Evolutionary conservation across 768 basidiomycete species (phyloP), one percentile per base, ranked within the genome.

Genomic region (Russula sp.): DNA sequence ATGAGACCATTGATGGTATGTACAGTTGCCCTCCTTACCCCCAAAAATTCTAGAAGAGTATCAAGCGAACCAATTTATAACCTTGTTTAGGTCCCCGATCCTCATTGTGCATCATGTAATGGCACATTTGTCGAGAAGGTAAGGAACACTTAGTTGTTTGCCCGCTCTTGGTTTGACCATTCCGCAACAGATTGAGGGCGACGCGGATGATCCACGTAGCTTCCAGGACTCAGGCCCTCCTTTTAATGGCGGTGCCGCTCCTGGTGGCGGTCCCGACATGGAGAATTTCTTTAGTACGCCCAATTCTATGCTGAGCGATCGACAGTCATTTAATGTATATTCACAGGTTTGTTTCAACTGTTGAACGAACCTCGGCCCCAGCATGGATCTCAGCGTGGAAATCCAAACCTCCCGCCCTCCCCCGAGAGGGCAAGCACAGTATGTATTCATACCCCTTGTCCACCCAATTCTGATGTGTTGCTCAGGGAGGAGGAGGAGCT

Each of bases 51-150:
- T 64, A 30, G 61, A 69, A 66, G 66, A 54, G 55, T 67, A 30
- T 32, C 42, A 59, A 52, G 40, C 30, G 42, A 24, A 30, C 36
- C n/a, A 18, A 24, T 11, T 4, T 11, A 38, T 20, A 42, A 34
- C 24, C 26, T 57, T 28, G 26, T 34, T 57, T 71, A 93, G 91
- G 81, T 84, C 4, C 91, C 91, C 46, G 83, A 92, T 76, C 89
- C 91, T 14, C 83, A 86, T 50, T 96, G 93, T 73, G 85, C 92
- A 55, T 88, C 86, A 26, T 96, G 93, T 75, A 80, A 83, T 68
- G 81, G 92, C 7, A 80, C 84, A 22, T 96, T 96, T 70, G 88
- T 95, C 3, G 92, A 94, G 75, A 88, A 82, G 80, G 92, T 86
- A 52, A 49, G 75, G 66, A 34, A 24, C 10, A 18, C 28, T 38